Evolutionary conservation across 1,139 yeast species (phyloP).

Genomic region (Debaryomycetaceae sp.): DNA sequence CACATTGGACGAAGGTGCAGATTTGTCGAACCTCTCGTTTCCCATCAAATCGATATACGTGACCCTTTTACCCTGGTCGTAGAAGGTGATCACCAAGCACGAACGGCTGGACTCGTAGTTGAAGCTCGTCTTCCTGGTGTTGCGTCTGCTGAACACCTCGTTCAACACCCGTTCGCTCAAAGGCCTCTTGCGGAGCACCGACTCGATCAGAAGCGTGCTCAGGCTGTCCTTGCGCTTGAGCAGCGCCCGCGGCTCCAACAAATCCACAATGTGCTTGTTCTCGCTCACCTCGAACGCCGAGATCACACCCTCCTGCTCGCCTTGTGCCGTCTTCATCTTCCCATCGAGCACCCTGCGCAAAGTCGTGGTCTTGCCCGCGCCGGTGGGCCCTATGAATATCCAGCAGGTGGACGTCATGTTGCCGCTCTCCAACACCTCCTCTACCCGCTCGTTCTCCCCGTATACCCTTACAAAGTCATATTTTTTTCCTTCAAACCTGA

Average conservation of each 20-base stretch:
- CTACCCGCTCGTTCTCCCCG: conserved; percentile 8
- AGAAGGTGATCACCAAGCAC: conserved; percentile 25
- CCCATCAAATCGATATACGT: conserved; percentile 33
- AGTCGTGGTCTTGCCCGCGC: conserved; percentile 33
- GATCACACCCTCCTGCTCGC: conserved; percentile 8
- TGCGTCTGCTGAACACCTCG: conserved; percentile 18
- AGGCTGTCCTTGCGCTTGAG: conserved; percentile 2
- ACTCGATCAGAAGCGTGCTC: conserved; percentile 10
- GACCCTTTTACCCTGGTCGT: conserved; percentile 15
- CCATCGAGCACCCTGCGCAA: conserved; percentile 8
- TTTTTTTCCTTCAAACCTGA: conserved; percentile 16
- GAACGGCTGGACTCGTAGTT: conserved; percentile 24
- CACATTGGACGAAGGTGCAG: conserved; percentile 13
- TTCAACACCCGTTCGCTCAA: conserved; percentile 7
- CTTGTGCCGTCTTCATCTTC: conserved; percentile 3
- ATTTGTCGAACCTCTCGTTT: conserved; percentile 22
- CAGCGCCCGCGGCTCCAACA: conserved; percentile 13
- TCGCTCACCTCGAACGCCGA: conserved; percentile 31
- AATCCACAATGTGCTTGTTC: conserved; percentile 24
- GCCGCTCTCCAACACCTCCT: conserved; percentile 9
- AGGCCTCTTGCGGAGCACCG: conserved; percentile 11
- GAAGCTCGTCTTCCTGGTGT: conserved; percentile 18
- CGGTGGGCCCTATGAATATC: conserved; percentile 33
- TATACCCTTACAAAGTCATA: conserved; percentile 22
- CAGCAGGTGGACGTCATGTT: conserved; percentile 13